These are phyloP conservation scores for Ophiostoma himal-ulmi DNA, from an alignment of 2,329 filamentous ascomycete genomes.

Conservation along the genomic window DNA sequence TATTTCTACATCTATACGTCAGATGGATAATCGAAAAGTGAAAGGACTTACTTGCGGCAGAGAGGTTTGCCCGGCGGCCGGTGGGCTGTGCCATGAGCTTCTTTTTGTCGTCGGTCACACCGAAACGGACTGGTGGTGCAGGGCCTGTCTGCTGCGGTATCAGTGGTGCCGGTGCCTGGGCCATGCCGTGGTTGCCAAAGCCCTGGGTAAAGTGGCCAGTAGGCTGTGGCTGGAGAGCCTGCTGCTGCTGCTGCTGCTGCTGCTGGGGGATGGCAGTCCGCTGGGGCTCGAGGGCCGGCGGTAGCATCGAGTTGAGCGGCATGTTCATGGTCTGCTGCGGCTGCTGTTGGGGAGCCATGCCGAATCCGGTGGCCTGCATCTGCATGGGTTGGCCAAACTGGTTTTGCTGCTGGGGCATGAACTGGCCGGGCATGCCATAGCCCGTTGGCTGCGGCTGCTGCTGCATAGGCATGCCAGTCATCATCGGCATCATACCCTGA, in stretches of 20 bases:
- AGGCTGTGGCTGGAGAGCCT: conserved; percentile 62
- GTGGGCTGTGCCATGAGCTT: conserved; percentile 82
- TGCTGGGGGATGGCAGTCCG: conserved; percentile 41
- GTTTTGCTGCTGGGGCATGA: conserved; percentile 37
- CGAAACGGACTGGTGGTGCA: conserved; percentile 81
- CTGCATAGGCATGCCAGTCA: conserved; percentile 34
- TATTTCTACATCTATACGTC: neutral
- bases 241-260: conserved; percentile 44
- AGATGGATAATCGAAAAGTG: neutral
- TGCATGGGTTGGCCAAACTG: conserved; percentile 42
- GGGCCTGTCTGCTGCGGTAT: conserved; percentile 78
- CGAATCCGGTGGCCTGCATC: conserved; percentile 60
- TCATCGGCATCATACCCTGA: conserved; percentile 43
- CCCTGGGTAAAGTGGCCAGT: conserved; percentile 55
- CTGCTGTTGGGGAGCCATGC: conserved; percentile 31
- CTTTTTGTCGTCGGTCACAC: conserved; percentile 64
- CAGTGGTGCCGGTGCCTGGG: conserved; percentile 51
- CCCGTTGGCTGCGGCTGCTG: conserved; percentile 34
- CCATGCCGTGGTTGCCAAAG: conserved; percentile 40
- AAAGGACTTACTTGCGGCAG: conserved; percentile 82
- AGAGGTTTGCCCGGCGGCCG: conserved; percentile 80
- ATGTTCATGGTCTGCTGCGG: conserved; percentile 32
- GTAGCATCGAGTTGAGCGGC: conserved; percentile 51
- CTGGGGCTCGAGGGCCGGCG: conserved; percentile 55
- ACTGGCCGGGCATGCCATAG: conserved; percentile 36